These are phyloP conservation scores for Mycosphaerella sp. DNA, from an alignment of 2,329 filamentous ascomycete species.

Conservation along the genomic window DNA sequence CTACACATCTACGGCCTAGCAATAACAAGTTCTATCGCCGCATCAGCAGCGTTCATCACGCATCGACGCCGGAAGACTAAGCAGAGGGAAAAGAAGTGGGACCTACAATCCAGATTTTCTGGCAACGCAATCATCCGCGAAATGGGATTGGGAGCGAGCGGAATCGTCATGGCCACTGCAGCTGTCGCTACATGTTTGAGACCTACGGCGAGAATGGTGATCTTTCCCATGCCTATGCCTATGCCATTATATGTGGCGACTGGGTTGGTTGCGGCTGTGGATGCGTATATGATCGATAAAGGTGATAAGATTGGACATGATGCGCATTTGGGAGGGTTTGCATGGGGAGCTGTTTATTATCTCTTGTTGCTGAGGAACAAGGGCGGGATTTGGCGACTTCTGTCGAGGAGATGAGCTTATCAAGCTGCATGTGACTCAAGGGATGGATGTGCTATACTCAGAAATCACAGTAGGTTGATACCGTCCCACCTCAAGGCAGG, in stretches of 20 bases:
- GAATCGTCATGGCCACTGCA: conserved; percentile 38
- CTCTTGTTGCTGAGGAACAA: conserved; percentile 7
- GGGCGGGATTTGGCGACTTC: conserved; percentile 2
- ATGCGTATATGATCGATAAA: conserved; percentile 36
- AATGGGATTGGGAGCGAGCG: conserved; percentile 36
- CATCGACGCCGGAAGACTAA: conserved; percentile 10
- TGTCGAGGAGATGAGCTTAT: neutral
- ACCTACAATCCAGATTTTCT: neutral
- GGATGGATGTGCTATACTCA: no score
- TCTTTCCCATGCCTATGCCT: conserved; percentile 36
- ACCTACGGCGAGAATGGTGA: conserved; percentile 30
- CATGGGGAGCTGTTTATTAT: conserved; percentile 36
- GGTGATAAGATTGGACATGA: conserved; percentile 34
- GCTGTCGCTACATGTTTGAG: conserved; percentile 36
- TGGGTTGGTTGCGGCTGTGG: conserved; percentile 34
- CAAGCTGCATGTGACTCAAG: neutral
- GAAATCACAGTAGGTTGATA: no score
- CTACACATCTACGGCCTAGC: conserved; percentile 23
- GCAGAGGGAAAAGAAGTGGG: no score
- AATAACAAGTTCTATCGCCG: conserved; percentile 25
- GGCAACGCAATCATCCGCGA: neutral
- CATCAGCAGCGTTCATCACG: conserved; percentile 22
- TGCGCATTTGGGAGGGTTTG: conserved; percentile 42
- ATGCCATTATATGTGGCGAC: conserved; percentile 38
- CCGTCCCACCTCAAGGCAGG: no score